A percentile compares a stretch with the other conserved stretches of the same genome.
phyloP scores from a whole-genome alignment of 139 green algal species.

The Tetraselmis striata region DNA sequence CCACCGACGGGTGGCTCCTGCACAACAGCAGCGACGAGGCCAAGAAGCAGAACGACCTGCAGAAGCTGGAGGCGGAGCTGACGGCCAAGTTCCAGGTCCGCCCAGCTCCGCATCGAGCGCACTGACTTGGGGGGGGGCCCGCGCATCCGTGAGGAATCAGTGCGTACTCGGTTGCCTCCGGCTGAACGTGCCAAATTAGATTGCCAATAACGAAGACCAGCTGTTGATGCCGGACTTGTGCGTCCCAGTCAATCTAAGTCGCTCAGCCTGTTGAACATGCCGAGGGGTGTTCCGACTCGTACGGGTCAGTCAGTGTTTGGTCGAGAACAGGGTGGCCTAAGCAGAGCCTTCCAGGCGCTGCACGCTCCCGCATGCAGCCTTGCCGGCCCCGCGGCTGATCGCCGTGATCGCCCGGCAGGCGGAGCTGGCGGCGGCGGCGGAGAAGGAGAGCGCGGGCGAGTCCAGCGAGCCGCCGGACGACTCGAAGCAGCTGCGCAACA shows the following conservation, averaged over 20 bases:
- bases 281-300: too few species aligned
- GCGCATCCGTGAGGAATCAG: background rate
- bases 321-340: too few species aligned
- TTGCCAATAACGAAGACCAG: too few species aligned
- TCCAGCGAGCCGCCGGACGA: conserved; percentile 43
- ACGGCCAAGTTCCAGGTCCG: conserved; percentile 24
- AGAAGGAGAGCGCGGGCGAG: conserved; percentile 13
- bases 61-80: conserved; percentile 60
- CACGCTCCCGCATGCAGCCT: too few species aligned
- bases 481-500: conserved; percentile 72
- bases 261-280: too few species aligned
- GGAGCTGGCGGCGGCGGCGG: background rate
- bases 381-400: too few species aligned
- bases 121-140: conserved; percentile 1
- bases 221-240: too few species aligned
- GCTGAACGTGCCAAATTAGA: too few species aligned
- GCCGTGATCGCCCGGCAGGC: background rate
- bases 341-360: too few species aligned
- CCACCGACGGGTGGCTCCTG: conserved; percentile 74
- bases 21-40: conserved; percentile 68
- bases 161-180: background rate
- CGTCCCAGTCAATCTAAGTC: too few species aligned
- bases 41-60: conserved; percentile 65
- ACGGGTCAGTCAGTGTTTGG: too few species aligned
- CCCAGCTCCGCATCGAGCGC: too few species aligned